Conservation (phyloP, 1,284 basidiomycete species). For the Trametes sp. region DNA sequence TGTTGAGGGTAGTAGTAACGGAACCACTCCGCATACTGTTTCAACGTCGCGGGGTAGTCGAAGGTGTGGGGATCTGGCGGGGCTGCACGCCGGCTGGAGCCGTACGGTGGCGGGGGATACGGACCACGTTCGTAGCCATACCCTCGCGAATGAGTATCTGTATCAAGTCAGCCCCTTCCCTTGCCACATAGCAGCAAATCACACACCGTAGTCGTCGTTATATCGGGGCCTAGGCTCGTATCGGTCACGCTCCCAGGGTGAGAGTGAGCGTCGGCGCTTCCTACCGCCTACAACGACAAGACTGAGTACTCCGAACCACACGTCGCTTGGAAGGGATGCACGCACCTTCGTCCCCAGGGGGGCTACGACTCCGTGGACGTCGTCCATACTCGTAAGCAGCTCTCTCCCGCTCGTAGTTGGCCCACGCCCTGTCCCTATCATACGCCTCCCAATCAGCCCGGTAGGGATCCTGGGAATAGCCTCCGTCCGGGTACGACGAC, state of each 20-base stretch:
- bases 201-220: constrained; percentile 79
- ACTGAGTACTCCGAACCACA: constrained; percentile 11
- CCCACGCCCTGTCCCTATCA: constrained; percentile 74
- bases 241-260: constrained; percentile 84
- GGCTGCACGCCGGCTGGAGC: constrained; percentile 54
- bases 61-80: constrained; percentile 85
- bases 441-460: constrained; percentile 72
- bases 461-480: constrained; percentile 62
- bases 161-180: constrained; percentile 25
- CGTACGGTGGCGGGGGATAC: constrained; percentile 51
- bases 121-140: constrained; percentile 67
- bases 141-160: constrained; percentile 70
- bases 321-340: constrained; percentile 18
- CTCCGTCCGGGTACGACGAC: constrained; percentile 62
- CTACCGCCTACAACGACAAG: constrained; percentile 55
- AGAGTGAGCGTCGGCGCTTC: constrained; percentile 84
- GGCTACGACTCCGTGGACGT: constrained; percentile 75
- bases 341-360: constrained; percentile 70
- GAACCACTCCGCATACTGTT: constrained; percentile 93
- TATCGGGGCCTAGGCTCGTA: constrained; percentile 84
- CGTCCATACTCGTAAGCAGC: constrained; percentile 63
- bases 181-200: not conserved
- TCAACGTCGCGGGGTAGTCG: constrained; percentile 82
- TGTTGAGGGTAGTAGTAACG: constrained; percentile 80
- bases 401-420: constrained; percentile 72